These are phyloP conservation scores for Calonectria crousiana DNA, from an alignment of 2,329 filamentous ascomycete species.

Conservation along the genomic window DNA sequence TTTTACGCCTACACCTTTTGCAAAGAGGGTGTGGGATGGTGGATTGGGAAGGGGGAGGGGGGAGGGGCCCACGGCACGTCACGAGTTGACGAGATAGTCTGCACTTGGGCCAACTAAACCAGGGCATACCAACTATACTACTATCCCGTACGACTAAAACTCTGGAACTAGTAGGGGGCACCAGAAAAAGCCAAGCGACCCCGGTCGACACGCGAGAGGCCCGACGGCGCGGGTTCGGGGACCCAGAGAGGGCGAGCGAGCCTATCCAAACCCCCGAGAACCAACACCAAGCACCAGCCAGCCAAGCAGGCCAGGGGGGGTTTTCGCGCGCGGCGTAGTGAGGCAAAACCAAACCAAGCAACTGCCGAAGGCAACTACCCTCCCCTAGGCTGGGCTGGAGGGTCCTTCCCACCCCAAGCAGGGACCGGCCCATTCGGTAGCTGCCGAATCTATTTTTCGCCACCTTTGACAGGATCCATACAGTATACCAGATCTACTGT, in stretches of 20 bases:
- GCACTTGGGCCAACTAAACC: slow-evolving; percentile 13
- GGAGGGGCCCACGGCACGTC: background rate
- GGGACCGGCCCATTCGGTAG: slow-evolving; percentile 19
- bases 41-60: background rate
- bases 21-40: background rate
- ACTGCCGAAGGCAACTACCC: background rate
- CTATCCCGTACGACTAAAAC: background rate
- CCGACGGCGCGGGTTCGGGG: slow-evolving; percentile 22
- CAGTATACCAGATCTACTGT: slow-evolving; percentile 26
- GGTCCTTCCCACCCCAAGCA: slow-evolving; percentile 4
- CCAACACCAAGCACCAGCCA: slow-evolving; percentile 15
- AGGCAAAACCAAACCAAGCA: background rate
- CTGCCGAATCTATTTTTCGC: slow-evolving; percentile 1
- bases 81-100: slow-evolving; percentile 8
- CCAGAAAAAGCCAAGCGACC: background rate
- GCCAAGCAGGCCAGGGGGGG: slow-evolving; percentile 15
- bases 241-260: background rate
- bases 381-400: too few relatives aligned
- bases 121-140: background rate
- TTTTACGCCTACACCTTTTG: background rate
- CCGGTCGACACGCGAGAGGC: slow-evolving; percentile 16
- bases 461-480: slow-evolving; percentile 14
- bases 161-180: slow-evolving; percentile 16
- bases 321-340: background rate
- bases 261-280: slow-evolving; percentile 7